Conservation (phyloP, 2,329 filamentous ascomycete species). For the Ophiosphaerella herpotricha region DNA sequence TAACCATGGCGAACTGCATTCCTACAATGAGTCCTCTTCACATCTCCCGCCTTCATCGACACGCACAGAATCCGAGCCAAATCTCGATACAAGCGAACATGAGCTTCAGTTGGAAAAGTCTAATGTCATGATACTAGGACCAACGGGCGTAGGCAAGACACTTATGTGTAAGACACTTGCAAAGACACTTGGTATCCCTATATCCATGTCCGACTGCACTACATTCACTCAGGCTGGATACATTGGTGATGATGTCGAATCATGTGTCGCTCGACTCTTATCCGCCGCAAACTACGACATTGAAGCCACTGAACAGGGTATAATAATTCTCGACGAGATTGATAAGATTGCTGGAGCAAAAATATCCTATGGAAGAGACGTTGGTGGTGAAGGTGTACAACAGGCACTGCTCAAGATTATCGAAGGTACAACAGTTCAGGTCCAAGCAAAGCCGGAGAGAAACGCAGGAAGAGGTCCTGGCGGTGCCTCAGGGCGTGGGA, state of each 20-base stretch:
- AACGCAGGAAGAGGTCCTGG: conserved; percentile 46
- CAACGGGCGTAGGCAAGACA: conserved; percentile 94
- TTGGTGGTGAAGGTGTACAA: conserved; percentile 94
- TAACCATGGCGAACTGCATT: conserved; percentile 12
- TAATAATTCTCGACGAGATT: conserved; percentile 94
- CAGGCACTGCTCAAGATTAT: conserved; percentile 95
- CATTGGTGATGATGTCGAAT: conserved; percentile 96
- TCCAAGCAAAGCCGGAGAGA: conserved; percentile 82
- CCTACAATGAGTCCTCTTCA: conserved; percentile 18
- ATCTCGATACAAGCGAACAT: conserved; percentile 56
- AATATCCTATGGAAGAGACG: conserved; percentile 86
- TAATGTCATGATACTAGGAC: conserved; percentile 87
- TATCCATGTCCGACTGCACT: conserved; percentile 94
- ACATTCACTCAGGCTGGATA: conserved; percentile 96
- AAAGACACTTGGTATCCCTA: conserved; percentile 90
- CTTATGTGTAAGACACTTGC: conserved; percentile 93
- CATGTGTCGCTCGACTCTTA: conserved; percentile 86
- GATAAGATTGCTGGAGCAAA: conserved; percentile 95
- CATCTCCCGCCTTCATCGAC: conserved; percentile 30
- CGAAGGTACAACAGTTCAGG: conserved; percentile 89
- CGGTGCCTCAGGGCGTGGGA: conserved; percentile 24
- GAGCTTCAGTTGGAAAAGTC: conserved; percentile 89
- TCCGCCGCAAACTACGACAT: conserved; percentile 91
- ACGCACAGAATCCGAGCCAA: conserved; percentile 42
- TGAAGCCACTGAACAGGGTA: conserved; percentile 82